A percentile compares a stretch with the other conserved stretches of the same genome.
These are phyloP conservation scores for Cucurbita argyrosperma DNA, from an alignment of 306 rosid species.

Conservation along the genomic window DNA sequence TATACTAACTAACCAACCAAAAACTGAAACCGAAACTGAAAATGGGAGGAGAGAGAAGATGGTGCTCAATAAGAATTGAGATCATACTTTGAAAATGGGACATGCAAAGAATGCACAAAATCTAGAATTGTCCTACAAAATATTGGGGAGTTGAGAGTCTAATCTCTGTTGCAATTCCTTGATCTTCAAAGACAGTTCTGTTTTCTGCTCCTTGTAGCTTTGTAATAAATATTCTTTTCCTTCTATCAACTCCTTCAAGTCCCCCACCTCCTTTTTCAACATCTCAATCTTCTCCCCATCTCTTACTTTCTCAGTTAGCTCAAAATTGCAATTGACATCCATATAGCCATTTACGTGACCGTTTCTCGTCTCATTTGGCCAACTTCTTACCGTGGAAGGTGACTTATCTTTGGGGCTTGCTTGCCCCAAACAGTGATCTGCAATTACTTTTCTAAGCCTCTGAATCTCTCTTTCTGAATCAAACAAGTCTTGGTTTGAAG, in stretches of 20 bases:
- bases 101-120: conserved; percentile 41
- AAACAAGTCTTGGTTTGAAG: conserved; percentile 57
- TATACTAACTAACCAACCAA: conserved; percentile 1
- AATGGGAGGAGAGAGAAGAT: conserved; percentile 16
- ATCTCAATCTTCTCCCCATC: conserved; percentile 59
- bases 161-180: conserved; percentile 79
- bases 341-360: conserved; percentile 47
- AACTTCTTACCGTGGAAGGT: conserved; percentile 1
- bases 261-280: conserved; percentile 76
- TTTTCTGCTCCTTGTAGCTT: conserved; percentile 82
- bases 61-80: conserved; percentile 16
- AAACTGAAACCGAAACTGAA: conserved; percentile 12
- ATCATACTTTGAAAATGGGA: conserved; percentile 15
- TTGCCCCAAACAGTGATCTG: conserved; percentile 59
- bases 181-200: conserved; percentile 56
- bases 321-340: conserved; percentile 41
- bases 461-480: conserved; percentile 78
- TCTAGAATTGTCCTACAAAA: conserved; percentile 53
- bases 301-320: conserved; percentile 32
- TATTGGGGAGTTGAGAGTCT: conserved; percentile 81
- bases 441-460: conserved; percentile 79
- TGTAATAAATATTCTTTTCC: conserved; percentile 82
- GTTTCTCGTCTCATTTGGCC: conserved; percentile 25
- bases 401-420: conserved; percentile 30
- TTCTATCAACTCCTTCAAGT: conserved; percentile 75